Conservation (phyloP, 371 early-diverging fungal genomes). For the Rhizopus sp. region DNA sequence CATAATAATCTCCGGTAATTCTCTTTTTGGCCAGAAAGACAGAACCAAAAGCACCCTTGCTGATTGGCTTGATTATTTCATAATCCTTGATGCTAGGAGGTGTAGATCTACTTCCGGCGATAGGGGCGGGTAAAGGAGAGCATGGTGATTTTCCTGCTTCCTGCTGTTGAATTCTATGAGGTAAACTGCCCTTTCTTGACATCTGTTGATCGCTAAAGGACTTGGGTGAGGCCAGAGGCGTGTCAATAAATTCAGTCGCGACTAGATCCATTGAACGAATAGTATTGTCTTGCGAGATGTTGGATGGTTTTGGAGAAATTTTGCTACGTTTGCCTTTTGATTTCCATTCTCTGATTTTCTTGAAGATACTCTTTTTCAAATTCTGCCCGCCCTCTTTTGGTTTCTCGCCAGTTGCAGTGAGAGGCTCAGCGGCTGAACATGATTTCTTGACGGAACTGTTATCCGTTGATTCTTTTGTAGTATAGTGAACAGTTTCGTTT, state of each 20-base stretch:
- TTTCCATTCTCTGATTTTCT: constrained; percentile 26
- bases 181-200: not conserved
- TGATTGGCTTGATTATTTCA: constrained; percentile 90
- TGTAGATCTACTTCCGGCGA: constrained; percentile 41
- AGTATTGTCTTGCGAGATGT: not conserved
- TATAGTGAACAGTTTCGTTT: not conserved
- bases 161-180: constrained; percentile 4
- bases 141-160: constrained; percentile 63
- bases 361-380: constrained; percentile 20
- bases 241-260: constrained; percentile 46
- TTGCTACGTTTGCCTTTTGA: constrained; percentile 11
- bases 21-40: constrained; percentile 87
- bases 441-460: too few relatives aligned
- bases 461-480: too few relatives aligned
- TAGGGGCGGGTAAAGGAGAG: constrained; percentile 51
- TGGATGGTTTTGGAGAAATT: not conserved
- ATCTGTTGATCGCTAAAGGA: constrained; percentile 11
- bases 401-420: not conserved
- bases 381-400: constrained; percentile 2
- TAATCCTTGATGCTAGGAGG: constrained; percentile 87
- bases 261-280: constrained; percentile 4
- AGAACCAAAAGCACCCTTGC: constrained; percentile 91
- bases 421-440: not conserved
- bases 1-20: constrained; percentile 85
- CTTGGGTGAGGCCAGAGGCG: constrained; percentile 39